phyloP scores from a whole-genome alignment of 805 yeast genomes.

The Suhomyces sp. region DNA sequence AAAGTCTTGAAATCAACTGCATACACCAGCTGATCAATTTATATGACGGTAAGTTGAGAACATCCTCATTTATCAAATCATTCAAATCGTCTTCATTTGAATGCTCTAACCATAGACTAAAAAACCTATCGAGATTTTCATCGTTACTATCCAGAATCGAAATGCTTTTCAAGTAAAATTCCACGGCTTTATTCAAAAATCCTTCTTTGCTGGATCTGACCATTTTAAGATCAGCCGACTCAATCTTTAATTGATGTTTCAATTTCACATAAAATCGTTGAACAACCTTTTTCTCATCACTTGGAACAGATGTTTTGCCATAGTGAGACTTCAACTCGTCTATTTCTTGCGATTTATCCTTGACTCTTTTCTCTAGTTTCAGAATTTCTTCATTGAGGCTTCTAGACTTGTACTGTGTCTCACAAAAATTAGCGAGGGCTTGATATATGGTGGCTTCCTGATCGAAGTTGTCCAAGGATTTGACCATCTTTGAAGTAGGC shows the following conservation, averaged over 20 bases:
- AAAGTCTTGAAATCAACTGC: conserved; percentile 72
- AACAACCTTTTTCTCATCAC: conserved; percentile 51
- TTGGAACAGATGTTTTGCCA: conserved; percentile 36
- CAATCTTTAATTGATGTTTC: conserved; percentile 47
- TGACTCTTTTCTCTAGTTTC: conserved; percentile 38
- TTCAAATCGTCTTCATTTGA: conserved; percentile 46
- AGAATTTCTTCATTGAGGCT: conserved; percentile 43
- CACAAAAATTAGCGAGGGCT: conserved; percentile 71
- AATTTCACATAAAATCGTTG: conserved; percentile 50
- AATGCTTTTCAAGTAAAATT: conserved; percentile 58
- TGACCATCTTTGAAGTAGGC: conserved; percentile 32
- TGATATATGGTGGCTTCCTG: conserved; percentile 49
- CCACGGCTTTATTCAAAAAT: conserved; percentile 53
- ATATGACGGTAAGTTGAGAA: conserved; percentile 49
- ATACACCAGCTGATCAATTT: conserved; percentile 78
- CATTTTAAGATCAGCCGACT: conserved; percentile 42
- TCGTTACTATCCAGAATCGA: conserved; percentile 44
- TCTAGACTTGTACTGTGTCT: conserved; percentile 51
- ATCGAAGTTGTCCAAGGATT: conserved; percentile 4
- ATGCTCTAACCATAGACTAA: conserved; percentile 79
- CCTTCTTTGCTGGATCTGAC: conserved; percentile 36
- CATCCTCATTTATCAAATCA: conserved; percentile 31
- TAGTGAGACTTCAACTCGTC: conserved; percentile 46
- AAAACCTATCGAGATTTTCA: conserved; percentile 68
- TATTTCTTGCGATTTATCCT: conserved; percentile 45